These are phyloP conservation scores for Cladosporium sp. DNA, from an alignment of 2,329 filamentous ascomycete genomes.

Conservation along the genomic window DNA sequence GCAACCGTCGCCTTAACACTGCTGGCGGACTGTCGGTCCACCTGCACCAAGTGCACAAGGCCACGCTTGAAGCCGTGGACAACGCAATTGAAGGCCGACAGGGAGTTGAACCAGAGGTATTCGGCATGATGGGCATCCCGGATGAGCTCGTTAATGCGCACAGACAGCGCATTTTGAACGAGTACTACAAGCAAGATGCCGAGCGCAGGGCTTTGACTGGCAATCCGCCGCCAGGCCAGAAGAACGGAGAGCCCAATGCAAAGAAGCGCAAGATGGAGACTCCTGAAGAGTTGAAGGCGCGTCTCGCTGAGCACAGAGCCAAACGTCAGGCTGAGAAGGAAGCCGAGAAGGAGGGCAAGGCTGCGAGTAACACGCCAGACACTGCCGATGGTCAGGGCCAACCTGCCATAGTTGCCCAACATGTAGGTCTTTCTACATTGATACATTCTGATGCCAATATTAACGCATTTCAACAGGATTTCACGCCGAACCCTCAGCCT, in stretches of 20 bases:
- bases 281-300: conserved; percentile 71
- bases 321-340: conserved; percentile 59
- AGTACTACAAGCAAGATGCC: conserved; percentile 80
- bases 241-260: neutral
- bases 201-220: conserved; percentile 78
- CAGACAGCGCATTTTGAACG: conserved; percentile 78
- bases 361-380: neutral
- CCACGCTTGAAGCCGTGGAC: conserved; percentile 79
- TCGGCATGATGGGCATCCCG: conserved; percentile 96
- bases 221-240: conserved; percentile 62
- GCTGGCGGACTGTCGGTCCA: conserved; percentile 94
- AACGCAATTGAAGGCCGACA: conserved; percentile 86
- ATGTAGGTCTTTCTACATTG: neutral
- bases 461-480: neutral
- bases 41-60: conserved; percentile 98
- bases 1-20: conserved; percentile 82
- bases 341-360: conserved; percentile 24
- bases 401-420: neutral
- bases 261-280: conserved; percentile 71
- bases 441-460: neutral
- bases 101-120: conserved; percentile 88
- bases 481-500: neutral
- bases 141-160: conserved; percentile 78
- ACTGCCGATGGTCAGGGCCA: neutral
- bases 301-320: conserved; percentile 72